Evolutionary conservation across 1,284 basidiomycete species (phyloP), one percentile per base, ranked within the genome.

Genomic region (Heterobasidion parviporum): DNA sequence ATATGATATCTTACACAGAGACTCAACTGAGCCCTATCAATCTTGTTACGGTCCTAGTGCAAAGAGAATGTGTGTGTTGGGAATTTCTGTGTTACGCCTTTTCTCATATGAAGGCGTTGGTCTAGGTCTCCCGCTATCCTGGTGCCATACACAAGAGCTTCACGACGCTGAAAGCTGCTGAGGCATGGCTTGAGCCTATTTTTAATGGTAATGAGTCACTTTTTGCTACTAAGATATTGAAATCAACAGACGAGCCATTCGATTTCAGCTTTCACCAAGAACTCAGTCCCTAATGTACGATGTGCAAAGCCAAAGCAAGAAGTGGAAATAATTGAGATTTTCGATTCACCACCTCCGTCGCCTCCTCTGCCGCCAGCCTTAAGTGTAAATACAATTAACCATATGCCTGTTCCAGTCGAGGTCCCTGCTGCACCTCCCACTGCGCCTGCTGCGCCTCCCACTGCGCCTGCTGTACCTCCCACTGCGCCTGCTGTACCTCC

Each of bases 131-230:
- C 12, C 68, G 79, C 53, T 80, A 68, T 62, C 74, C 80, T 0
- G 68, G 72, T 2, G 74, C 79, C 12, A 62, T 73, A 34, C 74
- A 76, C 60, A 80, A 78, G 62, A 76, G 77, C 58, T 84, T 84
- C 60, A 59, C 59, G 1, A 73, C 74, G 8, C 61, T 54, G 52
- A 52, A 57, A 36, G 68, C 73, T 18, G 81, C 81, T 2, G 70
- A 79, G 60, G 64, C 70, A 38, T 83, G 78, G 79, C 62, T 80
- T 41, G 48, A 20, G 32, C 38, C 38, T 41, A 41, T 12, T 7
- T 38, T 38, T 44, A 46, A 26, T 10, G n/a, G n/a, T 38, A 20
- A 15, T 49, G 44, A 18, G 32, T 43, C 26, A 26, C 26, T 26
- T 26, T 5, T 26, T 26, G 26, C 5, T 26, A 26, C 26, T 4